Base-by-base conservation (phyloP, 441 rosid species). In the Euphorbia schlechtendalii region DNA sequence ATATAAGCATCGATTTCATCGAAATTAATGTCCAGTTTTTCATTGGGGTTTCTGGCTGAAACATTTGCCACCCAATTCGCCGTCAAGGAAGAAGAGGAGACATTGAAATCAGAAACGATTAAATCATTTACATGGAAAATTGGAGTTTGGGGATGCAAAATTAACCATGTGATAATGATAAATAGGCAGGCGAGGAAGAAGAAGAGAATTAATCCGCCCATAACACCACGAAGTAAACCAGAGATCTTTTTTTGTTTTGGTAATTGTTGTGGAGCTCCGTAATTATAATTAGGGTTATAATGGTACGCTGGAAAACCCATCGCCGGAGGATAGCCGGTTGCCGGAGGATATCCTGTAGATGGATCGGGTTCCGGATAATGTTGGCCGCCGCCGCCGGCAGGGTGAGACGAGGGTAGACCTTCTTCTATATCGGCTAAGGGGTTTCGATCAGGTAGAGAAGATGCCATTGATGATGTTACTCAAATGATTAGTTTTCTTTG, bases 101-200 rank as follows among this genome's bases (percentile, higher is more conserved):
- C 67, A 53, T 78, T 81, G 81, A 86, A 90, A 45, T 84, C 76
- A 65, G 91, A 76, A 25, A 85, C 76, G 7, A 83, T 70, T 59
- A 90, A 70, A n/a, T 83, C 71, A 13, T 71, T 56, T 22, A 88
- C 25, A 27, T 59, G 41, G 61, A 83, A 80, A 10, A 48, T 56
- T 0, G 98, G 97, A 6, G 77, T 32, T 28, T 75, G 74, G 20
- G 95, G 96, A 25, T 84, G 90, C 67, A 84, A 66, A 1, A 84
- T 74, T n/a, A 85, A 76, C 82, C 84, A 76, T 66, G 71, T 63
- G 69, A 85, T 74, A 45, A 71, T 27, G 67, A 63, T 64, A 7
- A 27, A 17, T n/a, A 32, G 18, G 36, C 59, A 63, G 73, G 84
- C 68, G 62, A 84, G 43, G 7, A 80, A n/a, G 52, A 77, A 25